Conservation (phyloP, 2,329 filamentous ascomycete genomes). For the Chrysoporthe cubensis region DNA sequence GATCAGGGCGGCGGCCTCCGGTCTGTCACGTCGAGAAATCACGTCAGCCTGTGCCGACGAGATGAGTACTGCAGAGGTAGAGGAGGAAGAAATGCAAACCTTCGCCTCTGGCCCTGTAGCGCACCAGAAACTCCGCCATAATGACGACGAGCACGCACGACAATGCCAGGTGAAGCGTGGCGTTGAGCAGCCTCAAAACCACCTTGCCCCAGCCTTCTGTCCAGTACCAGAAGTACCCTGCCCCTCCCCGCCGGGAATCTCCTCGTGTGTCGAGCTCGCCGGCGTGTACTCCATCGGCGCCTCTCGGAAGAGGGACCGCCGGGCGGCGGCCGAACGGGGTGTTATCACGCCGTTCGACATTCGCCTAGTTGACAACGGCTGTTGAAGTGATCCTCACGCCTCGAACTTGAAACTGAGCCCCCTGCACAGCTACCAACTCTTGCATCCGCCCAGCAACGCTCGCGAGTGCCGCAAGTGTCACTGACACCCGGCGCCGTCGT, state of each 20-base stretch:
- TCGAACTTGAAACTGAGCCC: no score
- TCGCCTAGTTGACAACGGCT: not conserved
- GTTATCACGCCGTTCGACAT: constrained; percentile 3
- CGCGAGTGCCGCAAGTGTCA: no score
- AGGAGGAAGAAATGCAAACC: constrained; percentile 11
- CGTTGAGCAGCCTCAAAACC: constrained; percentile 28
- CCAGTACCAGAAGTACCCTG: not conserved
- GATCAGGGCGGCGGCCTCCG: constrained; percentile 38
- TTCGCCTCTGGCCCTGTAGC: constrained; percentile 16
- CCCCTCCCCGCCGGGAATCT: constrained; percentile 7
- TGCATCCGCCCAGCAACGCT: no score
- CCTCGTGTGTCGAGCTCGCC: constrained; percentile 34
- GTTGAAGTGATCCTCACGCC: no score
- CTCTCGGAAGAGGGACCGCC: constrained; percentile 36
- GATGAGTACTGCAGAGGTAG: not conserved
- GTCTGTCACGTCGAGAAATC: constrained; percentile 28
- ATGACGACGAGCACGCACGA: constrained; percentile 31
- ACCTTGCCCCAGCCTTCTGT: not conserved
- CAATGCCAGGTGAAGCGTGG: constrained; percentile 27
- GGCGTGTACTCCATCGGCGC: constrained; percentile 36
- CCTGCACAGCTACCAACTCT: no score
- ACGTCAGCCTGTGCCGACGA: not conserved
- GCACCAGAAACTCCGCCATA: constrained; percentile 24
- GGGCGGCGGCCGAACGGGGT: constrained; percentile 25
- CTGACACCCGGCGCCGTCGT: no score